phyloP scores from a whole-genome alignment of 805 yeast genomes.

The Priceomyces carsonii region DNA sequence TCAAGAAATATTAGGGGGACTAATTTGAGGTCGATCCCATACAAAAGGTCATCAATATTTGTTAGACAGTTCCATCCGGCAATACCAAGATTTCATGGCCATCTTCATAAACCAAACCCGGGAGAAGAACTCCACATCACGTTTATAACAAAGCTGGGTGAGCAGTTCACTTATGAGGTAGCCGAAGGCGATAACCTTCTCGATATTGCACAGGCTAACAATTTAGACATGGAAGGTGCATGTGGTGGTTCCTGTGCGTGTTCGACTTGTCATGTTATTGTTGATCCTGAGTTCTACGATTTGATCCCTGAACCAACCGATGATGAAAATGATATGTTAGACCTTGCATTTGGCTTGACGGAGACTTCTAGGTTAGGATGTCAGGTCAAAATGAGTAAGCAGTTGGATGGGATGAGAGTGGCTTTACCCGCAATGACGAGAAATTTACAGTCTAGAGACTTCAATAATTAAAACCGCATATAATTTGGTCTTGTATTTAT shows the following conservation, averaged over 20 bases:
- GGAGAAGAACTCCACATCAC: conserved; percentile 87
- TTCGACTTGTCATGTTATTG: conserved; percentile 94
- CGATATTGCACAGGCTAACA: conserved; percentile 93
- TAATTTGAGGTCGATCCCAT: too few species aligned
- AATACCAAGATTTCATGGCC: conserved; percentile 61
- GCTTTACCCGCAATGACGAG: conserved; percentile 98
- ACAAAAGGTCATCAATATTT: too few species aligned
- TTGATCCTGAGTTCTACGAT: conserved; percentile 94
- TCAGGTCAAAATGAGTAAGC: conserved; percentile 86
- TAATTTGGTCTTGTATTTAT: too few species aligned
- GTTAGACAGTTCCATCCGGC: conserved; percentile 21
- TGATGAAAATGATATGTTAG: conserved; percentile 98
- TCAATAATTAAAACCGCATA: conserved; percentile 39
- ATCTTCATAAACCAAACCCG: conserved; percentile 83
- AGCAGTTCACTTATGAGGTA: conserved; percentile 77
- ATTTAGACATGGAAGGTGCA: conserved; percentile 95
- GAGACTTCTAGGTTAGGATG: conserved; percentile 97
- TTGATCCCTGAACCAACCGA: conserved; percentile 92
- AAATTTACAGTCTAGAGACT: conserved; percentile 81
- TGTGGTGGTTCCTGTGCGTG: conserved; percentile 99
- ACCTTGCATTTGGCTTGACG: conserved; percentile 94
- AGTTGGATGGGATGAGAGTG: conserved; percentile 88
- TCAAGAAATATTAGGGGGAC: too few species aligned
- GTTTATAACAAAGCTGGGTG: conserved; percentile 89
- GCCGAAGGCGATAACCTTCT: conserved; percentile 89